Evolutionary conservation across 2,329 filamentous ascomycete genomes (phyloP).

Genomic region (Niveomyces coronatus): DNA sequence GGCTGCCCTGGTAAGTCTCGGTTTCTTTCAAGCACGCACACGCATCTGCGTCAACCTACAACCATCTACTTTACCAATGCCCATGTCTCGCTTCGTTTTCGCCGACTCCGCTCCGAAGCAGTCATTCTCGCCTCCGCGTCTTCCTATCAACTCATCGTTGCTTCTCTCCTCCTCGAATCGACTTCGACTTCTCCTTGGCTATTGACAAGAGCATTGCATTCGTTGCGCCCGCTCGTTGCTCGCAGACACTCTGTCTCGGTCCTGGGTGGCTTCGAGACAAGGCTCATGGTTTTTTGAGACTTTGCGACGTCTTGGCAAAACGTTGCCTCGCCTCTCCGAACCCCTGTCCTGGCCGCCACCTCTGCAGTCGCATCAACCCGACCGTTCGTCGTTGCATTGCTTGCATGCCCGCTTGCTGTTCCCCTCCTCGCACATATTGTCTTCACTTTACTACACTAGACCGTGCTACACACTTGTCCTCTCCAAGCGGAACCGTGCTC

Average conservation of each 20-base stretch:
- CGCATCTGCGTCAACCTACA: neutral
- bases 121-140: neutral
- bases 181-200: neutral
- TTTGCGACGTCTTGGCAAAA: constrained; percentile 9
- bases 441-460: too few relatives aligned
- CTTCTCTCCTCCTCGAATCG: neutral
- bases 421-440: too few relatives aligned
- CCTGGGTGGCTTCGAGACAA: constrained; percentile 8
- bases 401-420: too few relatives aligned
- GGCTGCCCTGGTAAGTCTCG: constrained; percentile 3
- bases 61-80: neutral
- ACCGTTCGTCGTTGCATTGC: constrained; percentile 6
- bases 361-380: constrained; percentile 7
- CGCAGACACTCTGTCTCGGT: constrained; percentile 2
- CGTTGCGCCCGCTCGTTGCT: neutral
- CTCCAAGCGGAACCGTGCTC: too few relatives aligned
- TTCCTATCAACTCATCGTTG: neutral
- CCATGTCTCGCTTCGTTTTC: constrained; percentile 1
- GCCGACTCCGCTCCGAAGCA: neutral
- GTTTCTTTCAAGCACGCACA: neutral
- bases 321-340: too few relatives aligned
- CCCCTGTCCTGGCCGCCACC: constrained; percentile 5
- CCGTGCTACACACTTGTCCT: too few relatives aligned
- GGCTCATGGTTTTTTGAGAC: constrained; percentile 6
- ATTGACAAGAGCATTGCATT: neutral